phyloP scores from a whole-genome alignment of 148 eudicot species.

The Hydrangea macrophylla region DNA sequence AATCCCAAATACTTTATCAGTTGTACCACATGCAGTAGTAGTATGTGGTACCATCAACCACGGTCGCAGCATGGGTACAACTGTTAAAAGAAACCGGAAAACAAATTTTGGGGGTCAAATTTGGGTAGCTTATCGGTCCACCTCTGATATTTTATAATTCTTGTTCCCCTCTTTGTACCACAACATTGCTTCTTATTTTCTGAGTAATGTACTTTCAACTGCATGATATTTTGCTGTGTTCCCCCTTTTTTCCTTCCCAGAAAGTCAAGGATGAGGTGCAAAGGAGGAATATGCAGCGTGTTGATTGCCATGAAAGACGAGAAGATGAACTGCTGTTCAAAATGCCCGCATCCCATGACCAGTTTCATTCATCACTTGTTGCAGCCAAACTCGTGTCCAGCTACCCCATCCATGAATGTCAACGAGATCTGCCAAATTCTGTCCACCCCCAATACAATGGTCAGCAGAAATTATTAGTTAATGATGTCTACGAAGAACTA shows the following conservation, averaged over 20 bases:
- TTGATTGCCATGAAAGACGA: slow-evolving; percentile 19
- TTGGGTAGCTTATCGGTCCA: no score
- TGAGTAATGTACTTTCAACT: neutral
- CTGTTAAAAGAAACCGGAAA: no score
- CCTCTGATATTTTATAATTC: no score
- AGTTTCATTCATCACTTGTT: slow-evolving; percentile 45
- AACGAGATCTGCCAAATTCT: slow-evolving; percentile 19
- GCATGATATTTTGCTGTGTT: slow-evolving; percentile 1
- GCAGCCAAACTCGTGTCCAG: slow-evolving; percentile 31
- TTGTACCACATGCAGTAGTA: no score
- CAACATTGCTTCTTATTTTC: neutral
- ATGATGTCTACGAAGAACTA: slow-evolving; percentile 44
- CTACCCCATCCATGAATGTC: slow-evolving; percentile 21
- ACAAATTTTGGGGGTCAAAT: no score
- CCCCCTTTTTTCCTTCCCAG: slow-evolving; percentile 32
- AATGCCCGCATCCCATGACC: slow-evolving; percentile 58
- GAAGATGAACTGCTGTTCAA: slow-evolving; percentile 30
- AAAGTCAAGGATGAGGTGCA: slow-evolving; percentile 56
- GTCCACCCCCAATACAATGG: slow-evolving; percentile 13
- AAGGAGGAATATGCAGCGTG: slow-evolving; percentile 39
- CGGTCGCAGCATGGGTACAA: no score
- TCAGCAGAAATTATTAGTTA: slow-evolving; percentile 31
- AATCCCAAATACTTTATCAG: no score
- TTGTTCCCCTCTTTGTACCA: neutral
- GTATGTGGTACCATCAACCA: no score